phyloP scores from a whole-genome alignment of 2,329 filamentous ascomycete species.

The Colletotrichum tropicale region DNA sequence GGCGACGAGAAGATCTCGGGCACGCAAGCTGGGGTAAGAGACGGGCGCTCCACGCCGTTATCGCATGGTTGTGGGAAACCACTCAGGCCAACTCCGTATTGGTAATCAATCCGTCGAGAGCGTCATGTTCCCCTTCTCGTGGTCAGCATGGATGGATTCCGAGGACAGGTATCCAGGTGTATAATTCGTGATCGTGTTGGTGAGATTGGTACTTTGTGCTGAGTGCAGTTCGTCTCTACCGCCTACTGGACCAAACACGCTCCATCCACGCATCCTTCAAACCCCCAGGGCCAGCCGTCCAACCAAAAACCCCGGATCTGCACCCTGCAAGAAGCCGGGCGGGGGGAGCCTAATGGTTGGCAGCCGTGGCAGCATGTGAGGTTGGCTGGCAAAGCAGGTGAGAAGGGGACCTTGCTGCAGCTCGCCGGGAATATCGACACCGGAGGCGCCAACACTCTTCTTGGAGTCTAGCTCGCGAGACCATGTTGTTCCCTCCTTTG shows the following conservation, averaged over 20 bases:
- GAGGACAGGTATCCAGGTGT: neutral
- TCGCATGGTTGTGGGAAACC: neutral
- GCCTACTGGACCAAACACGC: neutral
- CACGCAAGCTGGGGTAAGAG: neutral
- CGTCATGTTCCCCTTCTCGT: neutral
- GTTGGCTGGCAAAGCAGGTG: neutral
- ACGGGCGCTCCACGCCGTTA: neutral
- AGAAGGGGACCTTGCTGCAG: neutral
- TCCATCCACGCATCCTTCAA: neutral
- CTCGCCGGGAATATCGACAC: neutral
- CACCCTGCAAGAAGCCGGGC: slow-evolving; percentile 13
- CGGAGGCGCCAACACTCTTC: neutral
- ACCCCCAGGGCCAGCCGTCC: neutral
- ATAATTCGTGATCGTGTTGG: neutral
- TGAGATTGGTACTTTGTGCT: neutral
- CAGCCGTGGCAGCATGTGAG: neutral
- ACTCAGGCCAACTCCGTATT: neutral
- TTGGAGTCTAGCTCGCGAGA: neutral
- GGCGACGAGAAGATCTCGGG: neutral
- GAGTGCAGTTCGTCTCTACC: neutral
- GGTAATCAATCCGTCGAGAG: neutral
- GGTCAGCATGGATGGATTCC: neutral
- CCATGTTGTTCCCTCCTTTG: neutral
- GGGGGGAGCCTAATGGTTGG: neutral
- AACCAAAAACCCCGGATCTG: slow-evolving; percentile 15